Base-by-base conservation (phyloP, 805 yeast genomes). In the Zygosaccharomyces pseudorouxii region DNA sequence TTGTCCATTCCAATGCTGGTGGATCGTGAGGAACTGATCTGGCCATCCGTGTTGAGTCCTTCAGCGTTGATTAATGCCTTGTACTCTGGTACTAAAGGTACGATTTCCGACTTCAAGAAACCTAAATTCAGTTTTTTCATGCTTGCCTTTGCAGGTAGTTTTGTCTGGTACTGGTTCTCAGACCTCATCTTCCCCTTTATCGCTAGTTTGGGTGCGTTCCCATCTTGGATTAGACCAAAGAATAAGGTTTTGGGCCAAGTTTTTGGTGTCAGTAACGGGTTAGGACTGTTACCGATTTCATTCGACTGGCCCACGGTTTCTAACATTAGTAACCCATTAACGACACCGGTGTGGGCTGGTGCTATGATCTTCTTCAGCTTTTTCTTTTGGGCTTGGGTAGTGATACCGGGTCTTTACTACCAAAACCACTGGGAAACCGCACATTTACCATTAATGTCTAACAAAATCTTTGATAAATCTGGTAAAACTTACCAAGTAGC, bases 11-110 rank as follows among this genome's bases (percentile, higher is more conserved):
- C 77, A 54, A 70, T 81, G 30, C 71, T 84, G 52, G 82, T 84
- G 12, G 76, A 77, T 49, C 84, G 89, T 4, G 75, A 82, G 4
- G 70, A 79, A n/a, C 78, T 82, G 65, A 73, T 83, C 45, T 86
- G 90, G 90, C 92, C 92, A 4, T 65, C 78, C 1, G 76, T 76
- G 57, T 71, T 85, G 60, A 85, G 82, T 45, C 79, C 84, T 68
- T 39, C 50, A 27, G 54, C 60, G 14, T 45, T 56, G 30, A 42
- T 56, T 12, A 55, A 53, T 40, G 53, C 55, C 12, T 50, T 55
- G 37, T 58, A 56, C 38, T 43, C 44, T 9, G 54, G 52, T 9
- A 50, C 54, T 41, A 50, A 47, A 20, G 45, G 44, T 5, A 41
- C 45, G 57, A 79, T 80, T 57, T 72, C 79, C 52, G 83, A 84